phyloP scores from a whole-genome alignment of 176 grass and related monocot genomes.

The Musa beccarii region DNA sequence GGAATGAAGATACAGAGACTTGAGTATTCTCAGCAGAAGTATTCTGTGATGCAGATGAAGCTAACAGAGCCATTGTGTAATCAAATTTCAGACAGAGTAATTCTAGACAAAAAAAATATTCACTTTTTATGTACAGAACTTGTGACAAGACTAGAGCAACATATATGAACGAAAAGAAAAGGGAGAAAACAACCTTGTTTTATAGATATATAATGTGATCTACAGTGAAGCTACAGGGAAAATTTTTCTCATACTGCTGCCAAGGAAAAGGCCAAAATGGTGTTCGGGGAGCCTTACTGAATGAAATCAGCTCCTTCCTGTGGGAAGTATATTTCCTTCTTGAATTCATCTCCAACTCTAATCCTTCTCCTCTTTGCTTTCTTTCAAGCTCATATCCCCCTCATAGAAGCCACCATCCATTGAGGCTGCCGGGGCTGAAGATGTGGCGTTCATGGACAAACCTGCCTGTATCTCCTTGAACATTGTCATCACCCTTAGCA shows the following conservation, averaged over 20 bases:
- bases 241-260: slow-evolving; percentile 8
- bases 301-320: background rate
- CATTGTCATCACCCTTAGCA: slow-evolving; percentile 25
- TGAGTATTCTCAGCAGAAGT: background rate
- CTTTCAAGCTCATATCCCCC: slow-evolving; percentile 20
- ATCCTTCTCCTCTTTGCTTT: slow-evolving; percentile 14
- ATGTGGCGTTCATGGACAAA: background rate
- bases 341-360: background rate
- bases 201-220: slow-evolving; percentile 10
- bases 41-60: background rate
- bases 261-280: background rate
- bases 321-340: background rate
- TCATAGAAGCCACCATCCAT: slow-evolving; percentile 8
- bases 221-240: slow-evolving; percentile 1
- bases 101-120: background rate
- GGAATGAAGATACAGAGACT: background rate
- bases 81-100: background rate
- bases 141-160: background rate
- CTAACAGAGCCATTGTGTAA: too few relatives aligned
- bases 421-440: slow-evolving; percentile 6
- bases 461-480: slow-evolving; percentile 27
- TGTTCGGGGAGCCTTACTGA: background rate
- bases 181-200: background rate
- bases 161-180: background rate
- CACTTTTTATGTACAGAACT: slow-evolving; percentile 12